These are phyloP conservation scores for Porphyrellus cyaneotinctus DNA, from an alignment of 768 basidiomycete genomes.

Conservation along the genomic window DNA sequence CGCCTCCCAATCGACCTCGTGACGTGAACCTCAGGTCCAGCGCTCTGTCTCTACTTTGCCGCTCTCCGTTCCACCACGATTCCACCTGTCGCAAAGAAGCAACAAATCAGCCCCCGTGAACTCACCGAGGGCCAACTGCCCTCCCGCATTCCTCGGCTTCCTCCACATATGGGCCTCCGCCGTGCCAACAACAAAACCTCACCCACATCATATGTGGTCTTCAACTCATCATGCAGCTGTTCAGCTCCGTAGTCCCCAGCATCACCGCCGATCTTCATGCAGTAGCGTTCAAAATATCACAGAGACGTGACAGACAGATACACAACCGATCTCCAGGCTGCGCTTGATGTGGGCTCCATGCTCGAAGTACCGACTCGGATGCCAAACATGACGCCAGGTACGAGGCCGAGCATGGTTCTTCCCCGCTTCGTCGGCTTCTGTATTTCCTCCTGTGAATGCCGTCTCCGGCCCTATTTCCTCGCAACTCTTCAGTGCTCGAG, in stretches of 20 bases:
- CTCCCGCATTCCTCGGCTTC: constrained; percentile 61
- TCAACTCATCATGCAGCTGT: constrained; percentile 36
- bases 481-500: constrained; percentile 51
- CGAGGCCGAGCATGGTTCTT: not conserved
- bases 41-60: constrained; percentile 80
- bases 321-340: constrained; percentile 70
- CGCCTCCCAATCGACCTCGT: not conserved
- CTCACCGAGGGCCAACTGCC: constrained; percentile 69
- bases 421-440: constrained; percentile 25
- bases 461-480: constrained; percentile 44
- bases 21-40: constrained; percentile 64
- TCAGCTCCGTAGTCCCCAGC: constrained; percentile 43
- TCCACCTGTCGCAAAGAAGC: constrained; percentile 62
- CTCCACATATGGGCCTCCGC: constrained; percentile 67
- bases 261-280: constrained; percentile 80
- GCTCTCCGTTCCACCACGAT: constrained; percentile 70
- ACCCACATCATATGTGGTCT: constrained; percentile 75
- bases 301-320: constrained; percentile 75
- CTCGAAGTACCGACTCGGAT: constrained; percentile 27
- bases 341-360: constrained; percentile 57
- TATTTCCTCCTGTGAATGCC: constrained; percentile 39
- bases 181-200: constrained; percentile 77
- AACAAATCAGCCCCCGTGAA: constrained; percentile 48
- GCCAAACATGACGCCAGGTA: too few species aligned
- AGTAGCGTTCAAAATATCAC: constrained; percentile 83